Percentiles rank a stretch among this genome's conserved stretches.
Evolutionary conservation across 805 yeast species (phyloP).

Genomic region (Spathaspora arborariae): DNA sequence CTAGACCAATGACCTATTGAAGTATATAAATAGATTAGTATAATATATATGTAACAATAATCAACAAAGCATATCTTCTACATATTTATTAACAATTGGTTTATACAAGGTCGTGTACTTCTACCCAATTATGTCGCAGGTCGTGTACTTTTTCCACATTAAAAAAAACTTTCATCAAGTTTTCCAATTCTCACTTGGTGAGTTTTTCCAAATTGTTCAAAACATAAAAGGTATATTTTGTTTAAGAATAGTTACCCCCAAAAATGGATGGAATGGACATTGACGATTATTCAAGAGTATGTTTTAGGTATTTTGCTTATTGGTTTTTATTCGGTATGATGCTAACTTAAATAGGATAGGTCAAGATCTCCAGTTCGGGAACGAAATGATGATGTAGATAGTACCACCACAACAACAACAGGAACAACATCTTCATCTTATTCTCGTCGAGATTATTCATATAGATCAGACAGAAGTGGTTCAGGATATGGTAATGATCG

Average conservation of each 20-base stretch:
- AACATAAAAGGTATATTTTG: not conserved
- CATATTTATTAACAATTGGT: too few relatives aligned
- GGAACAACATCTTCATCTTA: not conserved
- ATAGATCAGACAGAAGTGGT: constrained; percentile 11
- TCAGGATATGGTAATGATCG: constrained; percentile 22
- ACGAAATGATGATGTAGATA: not conserved
- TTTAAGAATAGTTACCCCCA: not conserved
- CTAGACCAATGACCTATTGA: too few relatives aligned
- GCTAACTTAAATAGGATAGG: constrained; percentile 29
- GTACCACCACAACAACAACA: not conserved
- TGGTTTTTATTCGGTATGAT: not conserved
- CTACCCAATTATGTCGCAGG: not conserved
- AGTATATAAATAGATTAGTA: too few relatives aligned
- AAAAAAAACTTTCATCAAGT: not conserved
- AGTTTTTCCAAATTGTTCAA: not conserved
- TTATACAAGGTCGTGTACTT: not conserved
- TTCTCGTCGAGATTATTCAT: constrained; percentile 15
- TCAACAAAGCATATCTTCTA: too few relatives aligned
- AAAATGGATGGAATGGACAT: constrained; percentile 60
- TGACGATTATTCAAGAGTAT: constrained; percentile 59
- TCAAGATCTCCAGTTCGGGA: constrained; percentile 29
- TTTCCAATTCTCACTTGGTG: not conserved
- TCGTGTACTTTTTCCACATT: not conserved
- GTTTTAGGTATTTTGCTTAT: constrained; percentile 20
- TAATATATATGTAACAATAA: too few relatives aligned